Conservation (phyloP, 768 basidiomycete genomes). For the Termitomyces sp. region DNA sequence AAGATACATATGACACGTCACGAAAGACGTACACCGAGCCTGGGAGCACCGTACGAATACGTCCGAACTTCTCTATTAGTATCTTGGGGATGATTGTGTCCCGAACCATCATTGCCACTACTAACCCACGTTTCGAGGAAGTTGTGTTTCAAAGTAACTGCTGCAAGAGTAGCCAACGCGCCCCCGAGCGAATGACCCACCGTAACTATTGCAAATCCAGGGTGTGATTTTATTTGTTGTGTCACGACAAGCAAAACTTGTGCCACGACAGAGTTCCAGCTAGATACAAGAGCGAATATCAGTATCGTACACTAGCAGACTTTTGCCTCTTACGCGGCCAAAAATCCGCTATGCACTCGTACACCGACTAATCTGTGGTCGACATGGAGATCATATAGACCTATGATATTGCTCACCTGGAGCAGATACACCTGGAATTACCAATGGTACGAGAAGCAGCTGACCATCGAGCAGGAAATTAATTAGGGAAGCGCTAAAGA, state of each 20-base stretch:
- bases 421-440: constrained; percentile 40
- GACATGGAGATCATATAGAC: background rate
- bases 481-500: constrained; percentile 34
- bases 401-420: constrained; percentile 28
- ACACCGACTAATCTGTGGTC: constrained; percentile 28
- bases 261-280: constrained; percentile 42
- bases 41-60: constrained; percentile 51
- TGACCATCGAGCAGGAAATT: constrained; percentile 42
- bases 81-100: background rate
- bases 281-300: constrained; percentile 17
- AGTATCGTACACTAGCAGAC: background rate
- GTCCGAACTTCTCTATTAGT: constrained; percentile 31
- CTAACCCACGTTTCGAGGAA: constrained; percentile 33
- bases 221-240: constrained; percentile 2
- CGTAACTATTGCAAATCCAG: constrained; percentile 31
- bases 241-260: constrained; percentile 6
- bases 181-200: constrained; percentile 58
- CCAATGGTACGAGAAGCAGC: constrained; percentile 39
- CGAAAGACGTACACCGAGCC: constrained; percentile 37
- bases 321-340: constrained; percentile 36
- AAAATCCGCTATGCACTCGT: constrained; percentile 47
- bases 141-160: constrained; percentile 40
- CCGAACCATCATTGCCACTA: background rate
- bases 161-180: constrained; percentile 45
- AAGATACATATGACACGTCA: background rate